Base-by-base conservation (phyloP, 306 rosid genomes). In the Cucurbita moschata region DNA sequence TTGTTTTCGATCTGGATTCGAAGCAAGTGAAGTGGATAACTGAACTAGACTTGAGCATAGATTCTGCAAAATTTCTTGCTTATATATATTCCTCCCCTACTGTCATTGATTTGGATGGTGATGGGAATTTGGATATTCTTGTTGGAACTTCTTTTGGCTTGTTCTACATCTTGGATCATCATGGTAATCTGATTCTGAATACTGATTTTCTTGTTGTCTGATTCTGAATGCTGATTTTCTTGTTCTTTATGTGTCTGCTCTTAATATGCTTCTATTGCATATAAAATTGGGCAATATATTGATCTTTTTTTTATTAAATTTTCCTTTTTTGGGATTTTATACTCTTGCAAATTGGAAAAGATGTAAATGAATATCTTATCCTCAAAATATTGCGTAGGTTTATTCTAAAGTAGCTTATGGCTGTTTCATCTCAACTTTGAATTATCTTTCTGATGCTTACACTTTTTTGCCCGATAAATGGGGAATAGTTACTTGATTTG, bases 61-160 rank as follows among this genome's bases (percentile, higher is more conserved):
- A 94, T 73, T 77, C 86, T 61, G 84, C 85, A 76, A 75, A 83
- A 30, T 94, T 81, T 78, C 88, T 87, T 64, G 97, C 90, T 73
- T 88, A 85, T 78, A 83, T 94, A 80, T 86, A 89, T 81, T 91
- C 97, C 81, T 85, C 99, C 38, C 99, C 99, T 64, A 89, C 91
- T 75, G 95, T 94, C 26, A 84, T 79, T 8, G 99, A 94, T 82
- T 89, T 94, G 85, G 99, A 94, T 84, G 99, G 97, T 72, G 99
- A 94, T 81, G 99, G 99, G 52, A 84, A 86, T 81, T 77, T 94
- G 82, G 99, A 94, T 79, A 88, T 94, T 83, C 92, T 94, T 76
- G 89, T 94, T 68, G 99, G 99, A 64, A 94, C 99, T 73, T 86
- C 99, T 54, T 94, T 58, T 79, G 99, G 99, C 69, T 83, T 94